phyloP scores from a whole-genome alignment of 495 filamentous ascomycete species.

The Annulohypoxylon bovei region DNA sequence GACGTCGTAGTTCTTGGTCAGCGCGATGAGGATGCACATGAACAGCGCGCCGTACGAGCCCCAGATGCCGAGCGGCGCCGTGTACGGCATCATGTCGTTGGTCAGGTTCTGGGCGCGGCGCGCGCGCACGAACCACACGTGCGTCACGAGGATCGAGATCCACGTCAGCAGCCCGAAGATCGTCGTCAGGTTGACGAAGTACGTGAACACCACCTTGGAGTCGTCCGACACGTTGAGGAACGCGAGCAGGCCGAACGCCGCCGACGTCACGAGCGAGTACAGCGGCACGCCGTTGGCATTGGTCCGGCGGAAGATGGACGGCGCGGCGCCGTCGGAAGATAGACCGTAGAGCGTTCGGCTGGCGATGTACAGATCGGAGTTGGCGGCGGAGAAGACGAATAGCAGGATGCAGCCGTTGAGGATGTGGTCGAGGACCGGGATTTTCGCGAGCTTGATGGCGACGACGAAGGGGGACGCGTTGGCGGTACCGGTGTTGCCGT shows the following conservation, averaged over 20 bases:
- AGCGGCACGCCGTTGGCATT: conserved; percentile 81
- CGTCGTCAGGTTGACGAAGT: conserved; percentile 86
- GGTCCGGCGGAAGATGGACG: conserved; percentile 73
- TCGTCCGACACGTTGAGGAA: conserved; percentile 80
- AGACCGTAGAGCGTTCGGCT: conserved; percentile 84
- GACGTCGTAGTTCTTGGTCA: conserved; percentile 82
- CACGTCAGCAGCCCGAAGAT: conserved; percentile 85
- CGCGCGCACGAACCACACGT: conserved; percentile 81
- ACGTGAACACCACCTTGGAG: conserved; percentile 76
- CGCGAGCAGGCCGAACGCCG: conserved; percentile 75
- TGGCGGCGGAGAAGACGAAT: conserved; percentile 82
- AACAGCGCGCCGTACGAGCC: conserved; percentile 74
- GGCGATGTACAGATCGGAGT: conserved; percentile 84
- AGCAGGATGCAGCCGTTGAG: conserved; percentile 84
- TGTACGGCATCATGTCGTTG: conserved; percentile 72
- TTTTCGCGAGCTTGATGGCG: conserved; percentile 68
- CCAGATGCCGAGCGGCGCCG: conserved; percentile 72
- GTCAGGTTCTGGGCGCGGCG: conserved; percentile 77
- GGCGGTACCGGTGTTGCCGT: conserved; percentile 59
- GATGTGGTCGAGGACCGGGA: conserved; percentile 72
- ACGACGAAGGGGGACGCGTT: conserved; percentile 75
- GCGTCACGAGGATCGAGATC: conserved; percentile 84
- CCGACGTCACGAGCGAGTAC: conserved; percentile 69
- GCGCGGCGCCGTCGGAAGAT: conserved; percentile 79
- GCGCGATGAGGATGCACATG: conserved; percentile 74